Base-by-base conservation (phyloP, 108 stramenopile genomes). In the Seminavis robusta region DNA sequence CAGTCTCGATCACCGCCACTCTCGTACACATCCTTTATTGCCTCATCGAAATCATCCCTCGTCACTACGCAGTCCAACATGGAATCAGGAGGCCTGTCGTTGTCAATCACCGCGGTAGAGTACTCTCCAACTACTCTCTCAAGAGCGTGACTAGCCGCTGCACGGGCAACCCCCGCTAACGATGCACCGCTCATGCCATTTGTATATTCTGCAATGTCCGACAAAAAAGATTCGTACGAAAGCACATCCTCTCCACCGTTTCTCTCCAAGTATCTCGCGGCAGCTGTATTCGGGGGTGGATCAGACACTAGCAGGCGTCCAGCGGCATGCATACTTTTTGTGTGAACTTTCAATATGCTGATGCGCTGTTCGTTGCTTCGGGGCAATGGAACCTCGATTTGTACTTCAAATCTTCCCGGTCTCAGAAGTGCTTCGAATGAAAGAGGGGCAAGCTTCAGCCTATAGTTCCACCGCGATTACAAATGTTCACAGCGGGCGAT, bases 361-460 rank as follows among this genome's bases (percentile, higher is more conserved):
- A 80, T 61, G 24, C 90, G 71, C 51, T 88, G 84, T 30, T 76
- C 78, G 2, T 61, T 59, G 16, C 77, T 88, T 40, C 75, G 65
- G 39, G 90, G 90, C 23, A 81, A 83, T 3, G 90, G 90, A 3
- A 92, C 84, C 49, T 92, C 83, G 8, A 92, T 76, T 66, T 92
- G 86, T 15, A 92, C 86, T 56, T 92, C 90, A 58, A 92, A 92
- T 47, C 90, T 65, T 24, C 90, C 90, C 2, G 90, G 81, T 45
- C 90, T 59, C 63, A 92, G 62, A 33, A 92, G 63, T 15, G 90
- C 78, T 65, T n/a, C n/a, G n/a, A n/a, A n/a, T n/a, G n/a, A n/a
- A n/a, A n/a, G n/a, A n/a, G n/a, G n/a, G n/a, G n/a, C n/a, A n/a
- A n/a, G n/a, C n/a, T n/a, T n/a, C n/a, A n/a, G n/a, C n/a, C n/a